These are phyloP conservation scores for Trichophyton benhamiae DNA, from an alignment of 2,329 filamentous ascomycete species.

Conservation along the genomic window DNA sequence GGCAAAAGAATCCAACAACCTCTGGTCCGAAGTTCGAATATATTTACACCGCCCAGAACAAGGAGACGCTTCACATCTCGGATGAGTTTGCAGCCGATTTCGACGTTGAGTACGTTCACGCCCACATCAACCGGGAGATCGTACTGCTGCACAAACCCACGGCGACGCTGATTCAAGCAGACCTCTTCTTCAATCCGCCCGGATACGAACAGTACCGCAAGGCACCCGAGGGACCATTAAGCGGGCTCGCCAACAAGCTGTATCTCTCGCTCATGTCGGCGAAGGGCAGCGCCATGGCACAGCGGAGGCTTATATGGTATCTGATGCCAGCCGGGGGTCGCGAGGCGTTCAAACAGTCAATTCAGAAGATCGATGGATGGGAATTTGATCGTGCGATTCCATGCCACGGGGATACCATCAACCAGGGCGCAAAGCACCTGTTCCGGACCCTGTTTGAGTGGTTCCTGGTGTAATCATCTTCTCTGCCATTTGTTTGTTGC, in stretches of 20 bases:
- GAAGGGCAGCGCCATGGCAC: slow-evolving; percentile 52
- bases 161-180: slow-evolving; percentile 70
- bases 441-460: slow-evolving; percentile 72
- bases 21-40: slow-evolving; percentile 53
- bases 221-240: slow-evolving; percentile 41
- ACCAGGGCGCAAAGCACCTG: slow-evolving; percentile 58
- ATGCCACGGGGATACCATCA: slow-evolving; percentile 85
- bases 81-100: slow-evolving; percentile 80
- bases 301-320: slow-evolving; percentile 79
- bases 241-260: slow-evolving; percentile 49
- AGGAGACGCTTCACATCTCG: slow-evolving; percentile 44
- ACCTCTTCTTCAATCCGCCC: slow-evolving; percentile 85
- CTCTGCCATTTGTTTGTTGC: neutral
- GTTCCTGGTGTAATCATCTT: slow-evolving; percentile 46
- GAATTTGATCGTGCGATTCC: slow-evolving; percentile 76
- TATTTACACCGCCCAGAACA: slow-evolving; percentile 50
- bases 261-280: slow-evolving; percentile 46
- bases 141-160: slow-evolving; percentile 76
- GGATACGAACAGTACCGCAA: slow-evolving; percentile 70
- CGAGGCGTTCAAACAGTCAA: slow-evolving; percentile 55
- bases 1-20: slow-evolving; percentile 45
- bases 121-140: slow-evolving; percentile 72
- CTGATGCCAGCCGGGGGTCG: slow-evolving; percentile 49
- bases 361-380: slow-evolving; percentile 61
- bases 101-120: slow-evolving; percentile 68